Evolutionary conservation across 2,329 filamentous ascomycete species (phyloP).

Genomic region (Elsinoe fawcettii): DNA sequence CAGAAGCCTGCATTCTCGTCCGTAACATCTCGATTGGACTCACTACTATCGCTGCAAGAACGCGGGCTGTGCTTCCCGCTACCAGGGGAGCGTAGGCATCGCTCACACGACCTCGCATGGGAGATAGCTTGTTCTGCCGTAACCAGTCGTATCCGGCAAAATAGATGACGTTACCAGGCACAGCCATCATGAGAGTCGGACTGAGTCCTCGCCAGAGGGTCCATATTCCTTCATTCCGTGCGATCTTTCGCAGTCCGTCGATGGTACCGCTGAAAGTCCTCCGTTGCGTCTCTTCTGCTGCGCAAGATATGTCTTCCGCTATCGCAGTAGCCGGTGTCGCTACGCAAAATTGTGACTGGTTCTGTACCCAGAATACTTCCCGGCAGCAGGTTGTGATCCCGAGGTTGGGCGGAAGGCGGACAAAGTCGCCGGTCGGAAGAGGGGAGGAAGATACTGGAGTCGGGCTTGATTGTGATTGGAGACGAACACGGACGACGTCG

Average conservation of each 20-base stretch:
- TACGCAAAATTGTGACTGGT: conserved; percentile 72
- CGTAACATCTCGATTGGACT: conserved; percentile 90
- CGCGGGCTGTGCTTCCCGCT: conserved; percentile 69
- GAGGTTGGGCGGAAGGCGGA: conserved; percentile 70
- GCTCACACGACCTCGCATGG: conserved; percentile 52
- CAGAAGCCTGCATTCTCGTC: conserved; percentile 78
- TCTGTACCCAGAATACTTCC: conserved; percentile 93
- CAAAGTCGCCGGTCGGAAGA: conserved; percentile 44
- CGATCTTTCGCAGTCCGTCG: conserved; percentile 89
- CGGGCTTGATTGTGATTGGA: conserved; percentile 70
- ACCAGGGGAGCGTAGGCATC: conserved; percentile 72
- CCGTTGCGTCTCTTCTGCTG: conserved; percentile 77
- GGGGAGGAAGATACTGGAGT: conserved; percentile 43
- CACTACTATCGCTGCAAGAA: conserved; percentile 73
- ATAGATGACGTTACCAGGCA: conserved; percentile 96
- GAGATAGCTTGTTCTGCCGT: conserved; percentile 64
- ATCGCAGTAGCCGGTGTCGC: conserved; percentile 44
- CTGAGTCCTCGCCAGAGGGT: conserved; percentile 90
- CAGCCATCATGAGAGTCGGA: conserved; percentile 88
- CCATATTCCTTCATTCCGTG: conserved; percentile 76
- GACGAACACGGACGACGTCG: conserved; percentile 88
- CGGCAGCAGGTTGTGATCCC: conserved; percentile 92
- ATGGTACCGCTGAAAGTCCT: conserved; percentile 83
- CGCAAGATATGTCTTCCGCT: conserved; percentile 54
- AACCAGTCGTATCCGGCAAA: conserved; percentile 98